Conservation (phyloP, 257 asterid species). For the Plantago elongata region DNA sequence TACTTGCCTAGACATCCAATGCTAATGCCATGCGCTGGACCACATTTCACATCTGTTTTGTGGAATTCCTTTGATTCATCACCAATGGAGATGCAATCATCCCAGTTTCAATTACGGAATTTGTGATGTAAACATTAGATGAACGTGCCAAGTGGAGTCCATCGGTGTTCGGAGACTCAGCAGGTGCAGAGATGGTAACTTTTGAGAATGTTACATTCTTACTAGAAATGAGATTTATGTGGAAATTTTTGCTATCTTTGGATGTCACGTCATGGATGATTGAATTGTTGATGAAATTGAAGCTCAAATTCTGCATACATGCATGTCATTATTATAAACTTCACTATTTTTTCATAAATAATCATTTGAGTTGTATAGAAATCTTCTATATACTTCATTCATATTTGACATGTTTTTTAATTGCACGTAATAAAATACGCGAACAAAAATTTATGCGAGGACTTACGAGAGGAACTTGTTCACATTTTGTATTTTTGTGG, state of each 20-base stretch:
- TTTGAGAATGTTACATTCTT: slow-evolving; percentile 1
- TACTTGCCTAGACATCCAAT: slow-evolving; percentile 21
- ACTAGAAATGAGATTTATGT: slow-evolving; percentile 2
- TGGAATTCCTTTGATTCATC: slow-evolving; percentile 14
- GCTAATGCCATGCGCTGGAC: slow-evolving; percentile 28
- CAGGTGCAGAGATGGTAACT: slow-evolving; percentile 7
- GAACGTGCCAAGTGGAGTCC: slow-evolving; percentile 19
- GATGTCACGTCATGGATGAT: slow-evolving; percentile 8
- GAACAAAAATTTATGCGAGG: too few relatives aligned
- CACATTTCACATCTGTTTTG: slow-evolving; percentile 11
- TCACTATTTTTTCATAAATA: too few relatives aligned
- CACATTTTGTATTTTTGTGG: too few relatives aligned
- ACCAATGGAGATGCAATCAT: slow-evolving; percentile 24
- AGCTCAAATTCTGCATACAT: neutral
- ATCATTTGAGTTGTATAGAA: too few relatives aligned
- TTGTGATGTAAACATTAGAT: neutral
- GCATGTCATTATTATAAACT: too few relatives aligned
- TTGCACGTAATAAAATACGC: too few relatives aligned
- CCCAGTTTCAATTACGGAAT: slow-evolving; percentile 19
- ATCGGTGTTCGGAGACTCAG: slow-evolving; percentile 15
- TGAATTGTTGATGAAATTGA: slow-evolving; percentile 5
- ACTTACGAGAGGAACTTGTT: too few relatives aligned
- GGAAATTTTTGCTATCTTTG: slow-evolving; percentile 15
- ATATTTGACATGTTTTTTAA: too few relatives aligned
- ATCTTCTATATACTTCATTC: too few relatives aligned